These are phyloP conservation scores for Cryphonectria nitschkei DNA, from an alignment of 2,329 filamentous ascomycete genomes.

Conservation along the genomic window DNA sequence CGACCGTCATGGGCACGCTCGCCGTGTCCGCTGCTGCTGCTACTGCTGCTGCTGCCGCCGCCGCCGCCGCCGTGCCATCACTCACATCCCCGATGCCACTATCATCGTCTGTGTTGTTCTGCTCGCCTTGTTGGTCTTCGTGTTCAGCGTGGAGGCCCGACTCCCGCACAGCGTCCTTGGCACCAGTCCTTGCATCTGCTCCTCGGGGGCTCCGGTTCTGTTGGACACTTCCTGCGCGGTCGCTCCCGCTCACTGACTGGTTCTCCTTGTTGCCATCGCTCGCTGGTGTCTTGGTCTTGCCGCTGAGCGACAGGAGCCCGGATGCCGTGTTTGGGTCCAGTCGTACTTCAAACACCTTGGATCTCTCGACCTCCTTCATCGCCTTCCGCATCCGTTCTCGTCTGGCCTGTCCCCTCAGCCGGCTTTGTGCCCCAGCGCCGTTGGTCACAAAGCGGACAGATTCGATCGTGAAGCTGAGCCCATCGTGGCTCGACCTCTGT, in stretches of 20 bases:
- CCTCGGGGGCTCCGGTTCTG: conserved; percentile 10
- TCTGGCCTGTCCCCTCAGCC: conserved; percentile 58
- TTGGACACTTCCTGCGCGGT: conserved; percentile 3
- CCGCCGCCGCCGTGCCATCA: conserved; percentile 18
- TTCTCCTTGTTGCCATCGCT: conserved; percentile 29
- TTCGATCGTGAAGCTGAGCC: conserved; percentile 85
- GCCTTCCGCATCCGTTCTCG: conserved; percentile 61
- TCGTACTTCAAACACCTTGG: conserved; percentile 39
- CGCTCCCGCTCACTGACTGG: conserved; percentile 8
- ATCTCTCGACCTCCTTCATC: conserved; percentile 54
- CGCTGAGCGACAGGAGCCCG: conserved; percentile 4
- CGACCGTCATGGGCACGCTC: conserved; percentile 1
- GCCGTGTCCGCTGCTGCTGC: no score
- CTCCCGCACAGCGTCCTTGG: conserved; percentile 14
- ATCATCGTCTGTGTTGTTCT: conserved; percentile 27
- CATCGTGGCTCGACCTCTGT: conserved; percentile 66
- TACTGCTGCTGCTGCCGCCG: background rate
- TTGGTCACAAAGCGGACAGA: conserved; percentile 83
- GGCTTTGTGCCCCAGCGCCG: conserved; percentile 65
- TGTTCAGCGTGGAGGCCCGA: background rate
- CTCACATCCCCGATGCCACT: conserved; percentile 28
- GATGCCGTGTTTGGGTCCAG: conserved; percentile 34
- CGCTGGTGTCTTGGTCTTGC: conserved; percentile 22
- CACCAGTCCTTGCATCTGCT: conserved; percentile 2
- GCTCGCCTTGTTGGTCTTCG: conserved; percentile 17